Conservation (phyloP, 148 eudicot genomes). For the Polygonum maritimum region DNA sequence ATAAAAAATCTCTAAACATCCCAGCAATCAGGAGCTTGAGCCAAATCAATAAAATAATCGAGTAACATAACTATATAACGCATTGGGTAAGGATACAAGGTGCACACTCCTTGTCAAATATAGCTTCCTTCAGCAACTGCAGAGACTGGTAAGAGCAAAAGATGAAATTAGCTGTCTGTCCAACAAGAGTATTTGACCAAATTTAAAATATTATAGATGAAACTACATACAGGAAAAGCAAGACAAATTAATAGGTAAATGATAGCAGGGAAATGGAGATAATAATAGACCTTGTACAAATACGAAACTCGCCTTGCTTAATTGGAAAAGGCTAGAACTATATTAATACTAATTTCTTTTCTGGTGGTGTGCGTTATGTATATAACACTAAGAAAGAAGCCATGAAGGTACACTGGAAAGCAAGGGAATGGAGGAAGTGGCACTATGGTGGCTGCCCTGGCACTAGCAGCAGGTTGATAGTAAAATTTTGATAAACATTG, state of each 20-base stretch:
- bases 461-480: neutral
- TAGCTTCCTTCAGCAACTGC: constrained; percentile 77
- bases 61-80: neutral
- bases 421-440: neutral
- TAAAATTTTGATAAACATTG: neutral
- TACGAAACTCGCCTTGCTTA: too few species aligned
- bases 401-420: neutral
- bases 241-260: neutral
- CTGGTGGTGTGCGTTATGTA: neutral
- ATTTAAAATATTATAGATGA: neutral
- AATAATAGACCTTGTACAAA: neutral
- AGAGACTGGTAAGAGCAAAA: constrained; percentile 47
- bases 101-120: constrained; percentile 75
- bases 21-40: neutral
- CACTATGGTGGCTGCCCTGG: neutral
- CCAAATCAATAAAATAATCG: neutral
- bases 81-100: constrained; percentile 66
- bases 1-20: neutral
- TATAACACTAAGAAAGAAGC: neutral
- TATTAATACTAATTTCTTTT: neutral
- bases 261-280: neutral
- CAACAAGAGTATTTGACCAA: neutral
- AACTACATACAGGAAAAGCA: neutral
- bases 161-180: neutral
- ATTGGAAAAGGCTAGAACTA: neutral